phyloP scores from a whole-genome alignment of 371 early-diverging fungal species.

The Entomophthora muscae region DNA sequence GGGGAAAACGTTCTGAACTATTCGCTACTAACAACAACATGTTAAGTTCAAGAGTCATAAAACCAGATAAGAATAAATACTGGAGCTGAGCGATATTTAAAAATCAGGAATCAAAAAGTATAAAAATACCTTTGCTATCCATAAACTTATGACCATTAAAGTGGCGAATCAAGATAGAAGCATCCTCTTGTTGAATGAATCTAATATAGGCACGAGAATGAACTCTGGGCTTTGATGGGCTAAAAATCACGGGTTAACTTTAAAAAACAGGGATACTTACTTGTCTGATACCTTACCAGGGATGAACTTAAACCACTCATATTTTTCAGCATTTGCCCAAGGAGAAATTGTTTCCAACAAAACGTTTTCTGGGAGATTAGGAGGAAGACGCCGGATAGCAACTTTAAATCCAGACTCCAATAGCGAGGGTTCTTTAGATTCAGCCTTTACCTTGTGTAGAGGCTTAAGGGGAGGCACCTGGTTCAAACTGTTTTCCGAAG shows the following conservation, averaged over 20 bases:
- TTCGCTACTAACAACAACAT: neutral
- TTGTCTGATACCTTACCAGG: slow-evolving; percentile 57
- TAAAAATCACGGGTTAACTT: neutral
- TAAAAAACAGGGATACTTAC: slow-evolving; percentile 16
- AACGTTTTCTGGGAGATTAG: slow-evolving; percentile 48
- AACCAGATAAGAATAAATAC: neutral
- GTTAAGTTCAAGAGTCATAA: neutral
- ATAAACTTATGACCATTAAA: slow-evolving; percentile 63
- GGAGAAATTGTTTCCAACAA: slow-evolving; percentile 40
- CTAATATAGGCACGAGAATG: slow-evolving; percentile 67
- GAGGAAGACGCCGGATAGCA: slow-evolving; percentile 59
- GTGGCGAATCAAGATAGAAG: slow-evolving; percentile 46
- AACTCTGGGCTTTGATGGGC: slow-evolving; percentile 29
- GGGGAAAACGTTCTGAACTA: neutral
- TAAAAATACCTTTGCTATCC: slow-evolving; percentile 32
- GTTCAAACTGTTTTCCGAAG: neutral
- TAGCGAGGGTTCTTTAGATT: neutral
- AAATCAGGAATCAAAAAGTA: slow-evolving; percentile 1
- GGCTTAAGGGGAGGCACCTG: neutral
- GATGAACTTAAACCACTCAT: slow-evolving; percentile 34
- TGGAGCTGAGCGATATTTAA: neutral
- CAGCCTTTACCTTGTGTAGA: neutral
- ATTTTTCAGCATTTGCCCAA: slow-evolving; percentile 28
- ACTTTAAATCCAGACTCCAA: slow-evolving; percentile 23
- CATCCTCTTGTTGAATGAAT: slow-evolving; percentile 40